phyloP scores from a whole-genome alignment of 2,329 filamentous ascomycete species.

The Microcyclospora pomicola region DNA sequence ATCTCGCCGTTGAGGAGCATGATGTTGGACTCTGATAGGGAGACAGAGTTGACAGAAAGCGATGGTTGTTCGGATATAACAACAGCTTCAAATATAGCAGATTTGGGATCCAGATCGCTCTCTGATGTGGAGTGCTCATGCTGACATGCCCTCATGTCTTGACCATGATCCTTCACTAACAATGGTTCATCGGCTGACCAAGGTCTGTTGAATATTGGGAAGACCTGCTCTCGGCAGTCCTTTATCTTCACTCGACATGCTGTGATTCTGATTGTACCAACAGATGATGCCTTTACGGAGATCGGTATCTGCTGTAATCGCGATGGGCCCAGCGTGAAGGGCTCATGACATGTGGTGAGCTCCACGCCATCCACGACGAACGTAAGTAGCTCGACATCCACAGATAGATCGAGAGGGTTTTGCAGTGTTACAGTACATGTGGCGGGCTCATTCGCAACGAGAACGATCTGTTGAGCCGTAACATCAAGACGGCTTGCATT shows the following conservation, averaged over 20 bases:
- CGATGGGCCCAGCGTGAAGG: slow-evolving; percentile 62
- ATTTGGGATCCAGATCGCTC: slow-evolving; percentile 3
- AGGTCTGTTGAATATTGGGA: slow-evolving; percentile 65
- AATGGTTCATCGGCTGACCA: slow-evolving; percentile 57
- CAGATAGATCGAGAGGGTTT: slow-evolving; percentile 85
- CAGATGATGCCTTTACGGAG: slow-evolving; percentile 49
- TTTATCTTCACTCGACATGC: slow-evolving; percentile 69
- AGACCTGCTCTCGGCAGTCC: slow-evolving; percentile 68
- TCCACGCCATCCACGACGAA: slow-evolving; percentile 60
- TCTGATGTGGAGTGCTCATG: slow-evolving; percentile 3
- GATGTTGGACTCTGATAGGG: slow-evolving; percentile 67
- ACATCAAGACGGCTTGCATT: slow-evolving; percentile 56
- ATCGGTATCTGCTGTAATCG: slow-evolving; percentile 67
- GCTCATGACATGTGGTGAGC: slow-evolving; percentile 53
- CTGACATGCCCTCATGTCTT: not conserved
- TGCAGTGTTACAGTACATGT: slow-evolving; percentile 74
- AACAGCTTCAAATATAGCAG: slow-evolving; percentile 28
- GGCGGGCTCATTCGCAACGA: slow-evolving; percentile 67
- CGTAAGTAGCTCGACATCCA: slow-evolving; percentile 71
- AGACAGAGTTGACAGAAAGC: slow-evolving; percentile 60
- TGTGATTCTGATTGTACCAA: slow-evolving; percentile 58
- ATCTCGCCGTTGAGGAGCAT: slow-evolving; percentile 90
- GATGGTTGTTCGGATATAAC: slow-evolving; percentile 71
- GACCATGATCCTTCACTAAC: slow-evolving; percentile 51
- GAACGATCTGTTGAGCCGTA: slow-evolving; percentile 43